Percentiles rank a stretch among this genome's conserved stretches.
These are phyloP conservation scores for Scutellaria baicalensis DNA, from an alignment of 257 asterid species.

Conservation along the genomic window DNA sequence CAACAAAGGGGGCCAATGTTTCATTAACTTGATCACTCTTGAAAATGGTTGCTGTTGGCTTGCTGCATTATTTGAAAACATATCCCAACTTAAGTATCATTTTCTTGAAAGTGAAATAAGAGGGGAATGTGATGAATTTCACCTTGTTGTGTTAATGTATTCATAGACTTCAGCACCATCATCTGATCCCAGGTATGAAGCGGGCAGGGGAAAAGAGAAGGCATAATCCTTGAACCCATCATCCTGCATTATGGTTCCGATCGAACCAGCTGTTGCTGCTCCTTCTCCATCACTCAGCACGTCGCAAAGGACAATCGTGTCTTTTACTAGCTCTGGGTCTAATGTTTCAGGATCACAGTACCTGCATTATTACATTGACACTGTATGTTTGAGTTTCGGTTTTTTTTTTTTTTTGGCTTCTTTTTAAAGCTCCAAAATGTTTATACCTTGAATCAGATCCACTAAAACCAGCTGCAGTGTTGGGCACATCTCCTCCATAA, in stretches of 20 bases:
- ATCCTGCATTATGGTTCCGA: slow-evolving; percentile 43
- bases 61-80: slow-evolving; percentile 14
- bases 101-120: background rate
- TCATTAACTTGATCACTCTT: slow-evolving; percentile 26
- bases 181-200: slow-evolving; percentile 25
- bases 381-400: background rate
- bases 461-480: slow-evolving; percentile 13
- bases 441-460: background rate
- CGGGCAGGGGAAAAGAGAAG: slow-evolving; percentile 43
- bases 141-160: slow-evolving; percentile 45
- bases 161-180: slow-evolving; percentile 27
- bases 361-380: slow-evolving; percentile 16
- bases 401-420: background rate
- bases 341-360: slow-evolving; percentile 29
- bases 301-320: slow-evolving; percentile 51
- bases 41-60: slow-evolving; percentile 35
- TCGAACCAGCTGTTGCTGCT: slow-evolving; percentile 25
- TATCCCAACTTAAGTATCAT: background rate
- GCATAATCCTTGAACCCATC: slow-evolving; percentile 28
- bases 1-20: slow-evolving; percentile 45
- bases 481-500: slow-evolving; percentile 36
- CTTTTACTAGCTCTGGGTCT: slow-evolving; percentile 30
- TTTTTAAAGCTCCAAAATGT: background rate
- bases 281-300: slow-evolving; percentile 7
- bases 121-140: too few species aligned